Conservation (phyloP, 192 early-diverging fungal genomes). For the Coemansia sp. region DNA sequence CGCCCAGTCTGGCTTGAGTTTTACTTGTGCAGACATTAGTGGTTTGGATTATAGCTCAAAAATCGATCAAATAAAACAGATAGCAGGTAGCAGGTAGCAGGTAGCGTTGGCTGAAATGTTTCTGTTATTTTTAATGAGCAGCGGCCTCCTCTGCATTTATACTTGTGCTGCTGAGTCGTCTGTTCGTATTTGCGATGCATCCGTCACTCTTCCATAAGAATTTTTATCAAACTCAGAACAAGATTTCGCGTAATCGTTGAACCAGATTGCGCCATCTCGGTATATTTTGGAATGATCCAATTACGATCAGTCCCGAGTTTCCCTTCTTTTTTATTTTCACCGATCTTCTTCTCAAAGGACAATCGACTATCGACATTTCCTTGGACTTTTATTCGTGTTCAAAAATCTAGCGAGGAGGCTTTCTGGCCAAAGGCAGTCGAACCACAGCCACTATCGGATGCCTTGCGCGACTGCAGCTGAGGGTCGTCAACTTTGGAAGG, state of each 20-base stretch:
- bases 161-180: too few species aligned
- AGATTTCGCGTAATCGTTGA: neutral
- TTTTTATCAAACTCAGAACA: neutral
- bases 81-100: too few species aligned
- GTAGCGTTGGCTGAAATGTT: neutral
- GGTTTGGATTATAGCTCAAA: neutral
- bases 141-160: too few species aligned
- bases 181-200: too few species aligned
- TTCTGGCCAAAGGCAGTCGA: too few species aligned
- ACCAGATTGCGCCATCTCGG: neutral
- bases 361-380: too few species aligned
- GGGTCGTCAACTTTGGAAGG: slow-evolving; percentile 27
- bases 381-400: too few species aligned
- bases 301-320: neutral
- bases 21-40: slow-evolving; percentile 34
- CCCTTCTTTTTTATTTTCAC: neutral
- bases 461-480: slow-evolving; percentile 7
- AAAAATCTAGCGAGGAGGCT: too few species aligned
- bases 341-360: too few species aligned
- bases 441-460: slow-evolving; percentile 14
- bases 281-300: neutral
- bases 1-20: slow-evolving; percentile 53
- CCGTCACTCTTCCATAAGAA: too few species aligned
- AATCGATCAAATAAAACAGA: too few species aligned
- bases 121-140: neutral